These are phyloP conservation scores for Rhododendron griersonianum DNA, from an alignment of 148 eudicot genomes.

Conservation along the genomic window DNA sequence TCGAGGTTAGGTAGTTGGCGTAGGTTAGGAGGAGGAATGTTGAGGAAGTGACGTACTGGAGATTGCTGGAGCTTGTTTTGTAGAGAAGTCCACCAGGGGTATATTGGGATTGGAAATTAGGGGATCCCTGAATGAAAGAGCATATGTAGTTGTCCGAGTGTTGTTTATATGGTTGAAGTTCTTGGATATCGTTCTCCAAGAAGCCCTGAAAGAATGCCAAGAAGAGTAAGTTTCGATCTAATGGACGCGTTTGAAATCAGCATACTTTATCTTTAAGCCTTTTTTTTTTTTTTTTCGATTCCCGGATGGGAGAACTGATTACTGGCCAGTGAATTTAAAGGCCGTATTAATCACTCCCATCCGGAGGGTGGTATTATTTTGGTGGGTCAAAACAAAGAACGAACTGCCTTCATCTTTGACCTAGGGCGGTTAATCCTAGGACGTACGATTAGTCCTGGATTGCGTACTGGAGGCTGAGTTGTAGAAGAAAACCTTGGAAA, in stretches of 20 bases:
- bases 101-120: conserved; percentile 61
- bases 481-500: conserved; percentile 47
- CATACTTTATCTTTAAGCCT: background rate
- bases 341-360: too few species aligned
- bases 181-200: conserved; percentile 44
- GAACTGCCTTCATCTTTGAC: background rate
- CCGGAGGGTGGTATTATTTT: too few species aligned
- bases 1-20: conserved; percentile 57
- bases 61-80: conserved; percentile 75
- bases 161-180: conserved; percentile 54
- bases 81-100: conserved; percentile 82
- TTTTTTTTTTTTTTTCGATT: too few species aligned
- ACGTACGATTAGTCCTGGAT: too few species aligned
- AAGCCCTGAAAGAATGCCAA: conserved; percentile 41
- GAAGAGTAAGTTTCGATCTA: background rate
- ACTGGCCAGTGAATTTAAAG: too few species aligned
- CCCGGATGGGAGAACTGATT: too few species aligned
- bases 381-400: too few species aligned
- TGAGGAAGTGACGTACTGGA: conserved; percentile 76
- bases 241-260: background rate
- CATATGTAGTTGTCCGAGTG: conserved; percentile 83
- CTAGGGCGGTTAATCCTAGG: background rate
- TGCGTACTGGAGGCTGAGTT: too few species aligned
- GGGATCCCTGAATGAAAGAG: conserved; percentile 65
- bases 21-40: conserved; percentile 66